Percentiles rank a stretch among this genome's conserved stretches.
These are phyloP conservation scores for Cucurbita argyrosperma DNA, from an alignment of 306 rosid genomes.

Conservation along the genomic window DNA sequence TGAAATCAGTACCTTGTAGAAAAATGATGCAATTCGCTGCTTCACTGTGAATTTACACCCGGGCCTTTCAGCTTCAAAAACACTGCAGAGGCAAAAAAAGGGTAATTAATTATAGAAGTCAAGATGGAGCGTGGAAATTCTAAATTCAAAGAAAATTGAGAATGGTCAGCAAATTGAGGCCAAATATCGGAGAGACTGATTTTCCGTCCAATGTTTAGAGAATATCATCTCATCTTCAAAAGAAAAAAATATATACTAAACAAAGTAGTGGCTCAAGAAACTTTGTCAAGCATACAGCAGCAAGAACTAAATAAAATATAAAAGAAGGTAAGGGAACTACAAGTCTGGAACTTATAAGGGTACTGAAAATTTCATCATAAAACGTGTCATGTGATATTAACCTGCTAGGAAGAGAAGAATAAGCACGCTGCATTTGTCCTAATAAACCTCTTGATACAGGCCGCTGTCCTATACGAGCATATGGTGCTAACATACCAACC, in stretches of 20 bases:
- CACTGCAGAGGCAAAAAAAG: constrained; percentile 39
- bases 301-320: constrained; percentile 3
- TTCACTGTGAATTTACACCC: constrained; percentile 56
- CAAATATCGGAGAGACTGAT: background rate
- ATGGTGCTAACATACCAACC: constrained; percentile 81
- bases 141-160: background rate
- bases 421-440: constrained; percentile 58
- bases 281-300: background rate
- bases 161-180: background rate
- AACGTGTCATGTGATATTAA: background rate
- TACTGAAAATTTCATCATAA: background rate
- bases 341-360: background rate
- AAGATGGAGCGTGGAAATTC: background rate
- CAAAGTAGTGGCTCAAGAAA: background rate
- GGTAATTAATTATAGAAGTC: background rate
- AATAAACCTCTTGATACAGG: constrained; percentile 57
- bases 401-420: constrained; percentile 90
- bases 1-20: constrained; percentile 50
- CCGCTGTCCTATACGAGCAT: constrained; percentile 70
- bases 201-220: background rate
- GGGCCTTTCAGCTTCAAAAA: constrained; percentile 86
- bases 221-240: background rate
- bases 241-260: background rate
- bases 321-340: background rate
- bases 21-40: constrained; percentile 70